A percentile compares a stretch with the other conserved stretches of the same genome.
Evolutionary conservation across 495 filamentous ascomycete genomes (phyloP).

Genomic region (Penicillium argentinense): DNA sequence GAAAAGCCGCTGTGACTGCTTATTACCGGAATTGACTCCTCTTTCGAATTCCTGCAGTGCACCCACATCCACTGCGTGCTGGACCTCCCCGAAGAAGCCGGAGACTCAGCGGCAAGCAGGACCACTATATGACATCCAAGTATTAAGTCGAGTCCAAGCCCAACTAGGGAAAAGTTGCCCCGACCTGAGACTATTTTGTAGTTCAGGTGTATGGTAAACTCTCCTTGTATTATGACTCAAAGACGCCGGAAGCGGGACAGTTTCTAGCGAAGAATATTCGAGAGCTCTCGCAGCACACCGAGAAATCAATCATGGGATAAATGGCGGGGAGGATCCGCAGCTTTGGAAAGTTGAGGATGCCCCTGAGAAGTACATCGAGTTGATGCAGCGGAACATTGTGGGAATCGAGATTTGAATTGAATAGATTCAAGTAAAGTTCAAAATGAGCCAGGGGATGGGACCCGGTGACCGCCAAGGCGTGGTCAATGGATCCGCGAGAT

Average conservation of each 20-base stretch:
- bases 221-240: slow-evolving; percentile 25
- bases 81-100: slow-evolving; percentile 23
- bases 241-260: slow-evolving; percentile 11
- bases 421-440: slow-evolving; percentile 46
- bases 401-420: slow-evolving; percentile 45
- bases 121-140: slow-evolving; percentile 52
- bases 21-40: slow-evolving; percentile 45
- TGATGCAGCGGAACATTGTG: slow-evolving; percentile 47
- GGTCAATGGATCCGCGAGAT: slow-evolving; percentile 30
- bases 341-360: slow-evolving; percentile 47
- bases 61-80: slow-evolving; percentile 51
- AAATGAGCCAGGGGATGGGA: slow-evolving; percentile 51
- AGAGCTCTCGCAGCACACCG: neutral
- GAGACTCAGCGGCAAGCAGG: slow-evolving; percentile 30
- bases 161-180: neutral
- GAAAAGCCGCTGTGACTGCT: slow-evolving; percentile 48
- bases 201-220: neutral
- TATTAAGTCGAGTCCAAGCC: slow-evolving; percentile 44
- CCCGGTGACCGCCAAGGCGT: slow-evolving; percentile 41
- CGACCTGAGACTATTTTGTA: neutral
- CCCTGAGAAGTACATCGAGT: slow-evolving; percentile 37
- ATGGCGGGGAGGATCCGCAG: slow-evolving; percentile 16
- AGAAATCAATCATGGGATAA: neutral
- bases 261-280: slow-evolving; percentile 10
- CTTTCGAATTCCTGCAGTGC: slow-evolving; percentile 39